Base-by-base conservation (phyloP, 345 rosid genomes). In the Cardamine chenopodiifolia region DNA sequence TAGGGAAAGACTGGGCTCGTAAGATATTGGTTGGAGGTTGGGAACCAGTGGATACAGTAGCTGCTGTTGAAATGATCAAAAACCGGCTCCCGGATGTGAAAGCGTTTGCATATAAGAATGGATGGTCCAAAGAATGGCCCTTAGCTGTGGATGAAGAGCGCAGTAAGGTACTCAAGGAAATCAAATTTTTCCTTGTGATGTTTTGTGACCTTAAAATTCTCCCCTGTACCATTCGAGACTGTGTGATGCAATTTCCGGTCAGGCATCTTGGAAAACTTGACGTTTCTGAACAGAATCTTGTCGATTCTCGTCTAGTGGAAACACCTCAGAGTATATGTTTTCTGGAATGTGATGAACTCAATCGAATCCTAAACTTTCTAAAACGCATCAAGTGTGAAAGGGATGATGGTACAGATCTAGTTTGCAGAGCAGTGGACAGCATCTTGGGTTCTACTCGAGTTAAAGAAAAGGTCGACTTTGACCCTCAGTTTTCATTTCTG, bases 101-200 rank as follows among this genome's bases (percentile, higher is more conserved):
- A 70, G 58, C 20, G 4, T 69, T 70, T 62, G 23, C 17, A 2
- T 44, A 40, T 54, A 55, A 62, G 52, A 70, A 63, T 25, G 80
- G 80, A 54, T 76, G 80, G 80, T 70, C 66, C 34, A 63, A 20
- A 25, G 52, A 63, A 23, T 70, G 79, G 79, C 79, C 66, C 14
- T 25, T 63, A 35, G 65, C 34, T 70, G 25, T 1, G 13, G 75
- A 76, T 63, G 60, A 63, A 35, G 52, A 45, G 42, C 80, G 71
- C 18, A 26, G 52, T 8, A 34, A 62, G 34, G 18, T 62, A 45
- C 80, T 63, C 35, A 15, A 34, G 53, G 66, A 63, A 26, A 56
- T 76, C 19, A 42, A 12, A 32, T 6, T 6, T 22, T 39, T 23
- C 7, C 80, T 76, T 55, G 26, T 45, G 59, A 45, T 10, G 40